Conservation (phyloP, 164 flowering plant genomes). For the Umbilicus rupestris region DNA sequence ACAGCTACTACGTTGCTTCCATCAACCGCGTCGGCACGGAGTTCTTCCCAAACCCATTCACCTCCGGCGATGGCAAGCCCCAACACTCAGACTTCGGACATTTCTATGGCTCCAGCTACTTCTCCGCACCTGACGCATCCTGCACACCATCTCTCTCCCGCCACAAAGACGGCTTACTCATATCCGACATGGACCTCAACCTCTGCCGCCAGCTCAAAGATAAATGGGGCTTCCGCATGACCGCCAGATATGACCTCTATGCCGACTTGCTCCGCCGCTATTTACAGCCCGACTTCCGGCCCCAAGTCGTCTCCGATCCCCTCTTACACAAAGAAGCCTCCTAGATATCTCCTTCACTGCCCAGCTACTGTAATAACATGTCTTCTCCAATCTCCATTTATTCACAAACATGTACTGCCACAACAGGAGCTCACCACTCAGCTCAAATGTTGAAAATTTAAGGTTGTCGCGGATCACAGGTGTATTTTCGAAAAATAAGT, state of each 20-base stretch:
- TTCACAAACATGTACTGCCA: neutral
- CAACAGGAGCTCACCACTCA: neutral
- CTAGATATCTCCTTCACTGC: conserved; percentile 8
- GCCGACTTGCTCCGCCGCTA: conserved; percentile 51
- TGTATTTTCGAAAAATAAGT: too few relatives aligned
- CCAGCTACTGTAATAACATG: neutral
- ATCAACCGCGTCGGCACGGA: conserved; percentile 97
- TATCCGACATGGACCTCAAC: conserved; percentile 92
- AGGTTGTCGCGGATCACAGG: too few relatives aligned
- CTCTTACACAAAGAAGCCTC: conserved; percentile 34
- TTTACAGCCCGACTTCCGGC: conserved; percentile 73
- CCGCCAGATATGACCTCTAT: conserved; percentile 78
- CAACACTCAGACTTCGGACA: conserved; percentile 87
- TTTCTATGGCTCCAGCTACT: conserved; percentile 89
- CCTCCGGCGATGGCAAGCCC: conserved; percentile 96
- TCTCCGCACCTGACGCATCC: conserved; percentile 93
- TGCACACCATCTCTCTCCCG: conserved; percentile 89
- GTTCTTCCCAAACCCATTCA: conserved; percentile 83
- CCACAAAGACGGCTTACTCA: conserved; percentile 62
- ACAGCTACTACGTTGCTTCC: conserved; percentile 83
- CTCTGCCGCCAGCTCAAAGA: conserved; percentile 92
- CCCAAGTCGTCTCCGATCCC: conserved; percentile 81
- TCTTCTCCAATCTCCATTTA: neutral
- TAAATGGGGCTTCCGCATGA: conserved; percentile 97
- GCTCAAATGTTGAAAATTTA: neutral